Conservation (phyloP, 257 asterid genomes). For the Cinchona pubescens region DNA sequence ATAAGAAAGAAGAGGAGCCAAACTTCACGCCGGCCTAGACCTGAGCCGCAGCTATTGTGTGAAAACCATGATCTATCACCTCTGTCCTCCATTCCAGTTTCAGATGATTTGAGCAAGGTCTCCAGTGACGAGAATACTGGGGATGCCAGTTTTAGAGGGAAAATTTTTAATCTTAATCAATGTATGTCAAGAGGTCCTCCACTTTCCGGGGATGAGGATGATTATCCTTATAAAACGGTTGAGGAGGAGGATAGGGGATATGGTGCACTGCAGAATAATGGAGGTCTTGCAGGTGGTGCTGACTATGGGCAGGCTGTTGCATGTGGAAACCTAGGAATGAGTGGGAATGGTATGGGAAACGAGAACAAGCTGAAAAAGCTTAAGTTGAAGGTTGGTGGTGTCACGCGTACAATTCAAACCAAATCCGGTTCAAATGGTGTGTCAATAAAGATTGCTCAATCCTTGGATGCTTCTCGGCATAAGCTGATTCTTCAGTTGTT, state of each 20-base stretch:
- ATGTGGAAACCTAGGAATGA: slow-evolving; percentile 10
- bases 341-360: slow-evolving; percentile 44
- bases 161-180: slow-evolving; percentile 71
- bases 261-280: slow-evolving; percentile 33
- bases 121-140: slow-evolving; percentile 71
- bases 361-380: slow-evolving; percentile 67
- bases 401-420: slow-evolving; percentile 69
- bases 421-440: slow-evolving; percentile 56
- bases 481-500: slow-evolving; percentile 60
- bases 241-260: slow-evolving; percentile 30
- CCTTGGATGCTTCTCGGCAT: slow-evolving; percentile 50
- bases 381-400: slow-evolving; percentile 89
- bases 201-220: slow-evolving; percentile 31
- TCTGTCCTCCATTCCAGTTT: slow-evolving; percentile 44
- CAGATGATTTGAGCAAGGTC: slow-evolving; percentile 59
- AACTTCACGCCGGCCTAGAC: slow-evolving; percentile 68
- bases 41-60: slow-evolving; percentile 46
- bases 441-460: slow-evolving; percentile 48
- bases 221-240: slow-evolving; percentile 17
- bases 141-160: slow-evolving; percentile 56
- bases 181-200: slow-evolving; percentile 70
- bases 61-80: slow-evolving; percentile 52
- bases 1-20: slow-evolving; percentile 74
- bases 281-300: slow-evolving; percentile 22
- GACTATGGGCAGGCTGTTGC: slow-evolving; percentile 16